Evolutionary conservation across 192 early-diverging fungal species (phyloP).

Genomic region (Mortierella hygrophila): DNA sequence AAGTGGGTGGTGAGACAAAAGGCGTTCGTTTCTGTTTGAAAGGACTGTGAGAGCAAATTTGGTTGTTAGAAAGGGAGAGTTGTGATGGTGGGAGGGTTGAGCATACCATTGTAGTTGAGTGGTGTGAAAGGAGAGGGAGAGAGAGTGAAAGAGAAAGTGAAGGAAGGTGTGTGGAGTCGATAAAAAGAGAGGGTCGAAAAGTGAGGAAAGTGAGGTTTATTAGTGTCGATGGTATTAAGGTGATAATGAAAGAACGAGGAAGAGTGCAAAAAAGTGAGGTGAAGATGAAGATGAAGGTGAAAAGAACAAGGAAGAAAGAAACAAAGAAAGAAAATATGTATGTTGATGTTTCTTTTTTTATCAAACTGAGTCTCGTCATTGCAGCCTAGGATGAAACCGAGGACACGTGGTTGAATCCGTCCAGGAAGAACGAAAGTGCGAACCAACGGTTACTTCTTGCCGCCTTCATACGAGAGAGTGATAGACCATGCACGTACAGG

Average conservation of each 20-base stretch:
- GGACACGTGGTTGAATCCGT: too few species aligned
- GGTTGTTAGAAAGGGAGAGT: background rate
- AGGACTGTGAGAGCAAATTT: background rate
- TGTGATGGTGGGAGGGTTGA: too few species aligned
- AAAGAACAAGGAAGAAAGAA: background rate
- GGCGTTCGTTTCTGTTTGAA: background rate
- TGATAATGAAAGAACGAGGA: background rate
- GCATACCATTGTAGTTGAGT: background rate
- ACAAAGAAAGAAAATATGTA: too few species aligned
- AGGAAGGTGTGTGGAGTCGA: background rate
- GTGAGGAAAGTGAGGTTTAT: background rate
- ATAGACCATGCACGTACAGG: background rate
- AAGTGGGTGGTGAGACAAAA: background rate
- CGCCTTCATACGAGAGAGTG: too few species aligned
- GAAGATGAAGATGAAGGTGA: background rate
- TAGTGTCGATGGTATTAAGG: background rate
- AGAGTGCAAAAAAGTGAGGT: background rate
- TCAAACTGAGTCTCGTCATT: background rate
- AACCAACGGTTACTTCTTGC: too few species aligned
- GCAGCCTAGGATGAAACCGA: too few species aligned
- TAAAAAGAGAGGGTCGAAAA: background rate
- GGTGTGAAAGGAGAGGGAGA: background rate
- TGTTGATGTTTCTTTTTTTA: background rate
- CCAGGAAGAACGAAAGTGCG: too few species aligned
- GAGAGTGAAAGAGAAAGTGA: too few species aligned